Base-by-base conservation (phyloP, 352 stramenopile species). In the Globisporangium rhizosaccharum region DNA sequence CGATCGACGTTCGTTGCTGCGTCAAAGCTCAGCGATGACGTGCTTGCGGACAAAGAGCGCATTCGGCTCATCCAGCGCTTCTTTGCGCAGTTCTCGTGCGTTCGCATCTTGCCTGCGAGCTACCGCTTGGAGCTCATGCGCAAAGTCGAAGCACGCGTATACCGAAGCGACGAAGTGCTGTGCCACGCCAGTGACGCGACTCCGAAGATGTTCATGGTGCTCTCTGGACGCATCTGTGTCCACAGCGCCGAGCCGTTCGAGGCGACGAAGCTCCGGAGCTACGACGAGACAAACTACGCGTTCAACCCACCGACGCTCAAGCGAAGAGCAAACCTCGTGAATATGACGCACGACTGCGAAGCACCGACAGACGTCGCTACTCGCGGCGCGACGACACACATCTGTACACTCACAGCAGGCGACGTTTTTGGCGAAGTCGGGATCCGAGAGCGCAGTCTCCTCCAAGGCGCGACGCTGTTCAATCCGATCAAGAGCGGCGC, bases 201-300 rank as follows among this genome's bases (percentile, higher is more conserved):
- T 33, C 62, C 62, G 0, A 67, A 52, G 14, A 62, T 85, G 52
- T 51, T 72, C 17, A 73, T 85, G 51, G 53, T 85, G 5, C 51
- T 85, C 17, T 69, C 68, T n/a, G 70, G 75, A 0, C 67, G 66
- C 25, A 47, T 78, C 2, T 82, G 72, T 46, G 64, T 82, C 4
- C 72, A 80, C 45, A 44, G 52, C 17, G 8, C 44, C 0, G 46
- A 54, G n/a, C 56, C 59, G 11, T 25, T 45, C 8, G 68, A 79
- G 52, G 63, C 62, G 37, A 28, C 20, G 2, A 30, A 61, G n/a
- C 49, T 74, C 11, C 57, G 45, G 23, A 20, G 33, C 28, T 50
- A 52, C 7, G 50, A 52, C 12, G 26, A 46, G 49, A 62, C 23
- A 10, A 57, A 50, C 25, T 49, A 57, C 41, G 30, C 55, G 36